Conservation (phyloP, 1,139 yeast species). For the Suhomyces panamericanus region DNA sequence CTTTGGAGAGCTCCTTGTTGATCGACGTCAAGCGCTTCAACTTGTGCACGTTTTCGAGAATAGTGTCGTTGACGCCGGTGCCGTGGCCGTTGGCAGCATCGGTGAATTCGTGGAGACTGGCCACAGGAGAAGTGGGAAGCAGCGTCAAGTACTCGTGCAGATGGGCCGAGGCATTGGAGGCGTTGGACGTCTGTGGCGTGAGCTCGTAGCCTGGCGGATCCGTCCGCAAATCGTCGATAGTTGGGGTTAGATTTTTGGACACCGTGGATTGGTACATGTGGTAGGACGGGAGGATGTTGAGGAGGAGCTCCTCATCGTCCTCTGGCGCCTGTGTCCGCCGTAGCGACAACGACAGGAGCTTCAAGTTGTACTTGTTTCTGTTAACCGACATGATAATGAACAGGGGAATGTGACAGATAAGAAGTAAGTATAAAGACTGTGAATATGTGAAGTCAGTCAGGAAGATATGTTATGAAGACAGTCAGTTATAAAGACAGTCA, state of each 20-base stretch:
- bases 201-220: slow-evolving; percentile 42
- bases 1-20: slow-evolving; percentile 31
- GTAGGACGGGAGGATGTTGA: slow-evolving; percentile 45
- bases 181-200: slow-evolving; percentile 25
- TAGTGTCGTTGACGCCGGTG: slow-evolving; percentile 31
- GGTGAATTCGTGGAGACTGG: slow-evolving; percentile 10
- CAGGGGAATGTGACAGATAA: too few relatives aligned
- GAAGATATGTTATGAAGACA: too few relatives aligned
- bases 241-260: slow-evolving; percentile 38
- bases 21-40: slow-evolving; percentile 34
- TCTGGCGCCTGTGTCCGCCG: slow-evolving; percentile 9
- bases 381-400: not conserved
- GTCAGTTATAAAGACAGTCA: too few relatives aligned
- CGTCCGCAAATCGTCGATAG: slow-evolving; percentile 31
- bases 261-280: slow-evolving; percentile 44
- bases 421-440: too few relatives aligned
- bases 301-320: slow-evolving; percentile 29
- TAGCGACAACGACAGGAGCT: slow-evolving; percentile 18
- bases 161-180: slow-evolving; percentile 16
- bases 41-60: slow-evolving; percentile 39
- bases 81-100: slow-evolving; percentile 3
- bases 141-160: slow-evolving; percentile 22
- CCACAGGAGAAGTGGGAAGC: slow-evolving; percentile 24
- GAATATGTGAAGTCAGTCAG: too few relatives aligned
- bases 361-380: slow-evolving; percentile 20